Evolutionary conservation across 1,284 basidiomycete genomes (phyloP).

Genomic region (Veloporphyrellus conicus): DNA sequence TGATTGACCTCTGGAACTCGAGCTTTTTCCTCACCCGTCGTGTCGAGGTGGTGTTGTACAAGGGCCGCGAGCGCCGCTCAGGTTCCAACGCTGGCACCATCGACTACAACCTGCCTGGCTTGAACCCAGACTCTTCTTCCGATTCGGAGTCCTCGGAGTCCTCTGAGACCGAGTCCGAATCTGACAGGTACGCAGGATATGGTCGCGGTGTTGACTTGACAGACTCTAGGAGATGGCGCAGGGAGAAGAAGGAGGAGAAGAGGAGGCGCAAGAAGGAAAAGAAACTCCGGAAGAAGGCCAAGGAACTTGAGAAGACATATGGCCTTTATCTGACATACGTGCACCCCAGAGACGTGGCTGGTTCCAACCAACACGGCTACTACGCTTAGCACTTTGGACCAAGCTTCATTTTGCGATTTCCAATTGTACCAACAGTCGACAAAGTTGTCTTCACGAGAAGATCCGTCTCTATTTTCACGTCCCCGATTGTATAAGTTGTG

Average conservation of each 20-base stretch:
- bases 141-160: constrained; percentile 38
- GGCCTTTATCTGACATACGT: constrained; percentile 57
- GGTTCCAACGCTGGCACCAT: constrained; percentile 51
- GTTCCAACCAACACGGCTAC: constrained; percentile 23
- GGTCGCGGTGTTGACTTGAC: constrained; percentile 39
- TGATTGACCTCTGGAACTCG: constrained; percentile 72
- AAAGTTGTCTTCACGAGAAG: constrained; percentile 2
- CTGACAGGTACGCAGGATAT: constrained; percentile 38
- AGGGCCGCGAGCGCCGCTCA: constrained; percentile 68
- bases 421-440: background rate
- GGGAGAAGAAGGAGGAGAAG: constrained; percentile 54
- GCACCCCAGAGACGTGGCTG: constrained; percentile 31
- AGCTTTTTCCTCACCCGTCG: constrained; percentile 68
- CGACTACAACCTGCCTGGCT: constrained; percentile 51
- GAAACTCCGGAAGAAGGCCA: constrained; percentile 54
- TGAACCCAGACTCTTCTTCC: constrained; percentile 40
- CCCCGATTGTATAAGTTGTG: constrained; percentile 16
- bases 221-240: constrained; percentile 47
- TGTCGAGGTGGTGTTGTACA: constrained; percentile 70
- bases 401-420: background rate
- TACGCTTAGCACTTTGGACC: constrained; percentile 19
- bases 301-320: constrained; percentile 57
- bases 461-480: background rate
- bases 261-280: constrained; percentile 59
- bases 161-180: constrained; percentile 42